Conservation (phyloP, 139 green algal genomes). For the Prasinococcaceae sp. region DNA sequence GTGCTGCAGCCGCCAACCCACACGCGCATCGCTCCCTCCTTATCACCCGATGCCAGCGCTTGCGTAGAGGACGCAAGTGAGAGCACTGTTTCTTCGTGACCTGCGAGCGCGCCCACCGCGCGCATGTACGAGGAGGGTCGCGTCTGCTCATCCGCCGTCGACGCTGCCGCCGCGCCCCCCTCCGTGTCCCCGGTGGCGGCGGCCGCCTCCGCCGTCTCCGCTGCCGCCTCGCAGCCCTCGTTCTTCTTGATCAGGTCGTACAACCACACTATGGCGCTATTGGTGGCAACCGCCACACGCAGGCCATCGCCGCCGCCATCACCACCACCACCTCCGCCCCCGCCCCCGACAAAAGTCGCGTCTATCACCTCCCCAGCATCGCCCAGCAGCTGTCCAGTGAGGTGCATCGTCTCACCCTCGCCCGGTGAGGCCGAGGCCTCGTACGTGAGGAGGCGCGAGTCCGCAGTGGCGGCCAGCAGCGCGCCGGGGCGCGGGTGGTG, state of each 20-base stretch:
- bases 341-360: no score
- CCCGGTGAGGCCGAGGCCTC: no score
- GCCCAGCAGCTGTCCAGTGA: no score
- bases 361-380: no score
- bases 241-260: background rate
- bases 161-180: slow-evolving; percentile 11
- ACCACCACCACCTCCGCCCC: no score
- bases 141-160: background rate
- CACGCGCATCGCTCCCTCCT: background rate
- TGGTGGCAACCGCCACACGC: slow-evolving; percentile 19
- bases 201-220: background rate
- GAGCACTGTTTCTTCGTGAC: background rate
- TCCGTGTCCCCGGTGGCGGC: background rate
- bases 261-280: slow-evolving; percentile 14
- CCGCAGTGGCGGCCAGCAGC: no score
- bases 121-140: background rate
- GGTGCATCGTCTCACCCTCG: no score
- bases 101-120: background rate
- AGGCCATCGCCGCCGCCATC: slow-evolving; percentile 1
- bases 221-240: background rate
- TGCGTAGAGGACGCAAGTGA: background rate
- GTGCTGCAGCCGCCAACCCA: background rate
- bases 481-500: no score
- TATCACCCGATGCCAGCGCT: background rate
- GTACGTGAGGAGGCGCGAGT: no score